phyloP scores from a whole-genome alignment of 2,329 filamentous ascomycete genomes.

The Kalmusia sp. region DNA sequence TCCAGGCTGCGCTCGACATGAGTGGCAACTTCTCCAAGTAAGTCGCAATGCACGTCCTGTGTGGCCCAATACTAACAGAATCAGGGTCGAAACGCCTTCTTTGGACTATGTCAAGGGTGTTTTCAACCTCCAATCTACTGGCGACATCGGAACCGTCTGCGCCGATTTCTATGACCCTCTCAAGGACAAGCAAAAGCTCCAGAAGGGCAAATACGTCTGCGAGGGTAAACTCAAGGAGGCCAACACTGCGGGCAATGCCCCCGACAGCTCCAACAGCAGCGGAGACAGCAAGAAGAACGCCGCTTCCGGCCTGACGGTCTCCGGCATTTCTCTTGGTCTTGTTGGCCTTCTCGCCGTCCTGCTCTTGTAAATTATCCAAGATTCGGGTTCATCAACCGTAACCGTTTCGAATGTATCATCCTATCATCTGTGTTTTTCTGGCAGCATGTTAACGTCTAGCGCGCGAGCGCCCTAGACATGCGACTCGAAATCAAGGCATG shows the following conservation, averaged over 20 bases:
- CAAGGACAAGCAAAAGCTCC: slow-evolving; percentile 50
- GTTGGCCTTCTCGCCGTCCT: slow-evolving; percentile 57
- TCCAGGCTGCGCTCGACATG: slow-evolving; percentile 83
- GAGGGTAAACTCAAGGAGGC: slow-evolving; percentile 46
- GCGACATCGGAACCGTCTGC: slow-evolving; percentile 51
- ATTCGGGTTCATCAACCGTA: slow-evolving; percentile 49
- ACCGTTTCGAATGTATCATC: slow-evolving; percentile 24
- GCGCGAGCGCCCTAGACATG: slow-evolving; percentile 28
- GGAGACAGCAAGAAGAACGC: slow-evolving; percentile 38
- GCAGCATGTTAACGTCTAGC: slow-evolving; percentile 39
- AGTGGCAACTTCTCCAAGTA: slow-evolving; percentile 84
- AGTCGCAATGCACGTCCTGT: slow-evolving; percentile 48
- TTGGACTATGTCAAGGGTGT: slow-evolving; percentile 56
- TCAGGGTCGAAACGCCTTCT: slow-evolving; percentile 72
- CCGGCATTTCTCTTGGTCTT: slow-evolving; percentile 51
- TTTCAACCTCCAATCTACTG: slow-evolving; percentile 58
- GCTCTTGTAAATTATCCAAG: slow-evolving; percentile 51
- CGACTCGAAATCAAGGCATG: slow-evolving; percentile 28
- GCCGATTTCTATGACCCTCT: slow-evolving; percentile 49
- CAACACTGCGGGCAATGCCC: slow-evolving; percentile 42
- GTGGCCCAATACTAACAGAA: slow-evolving; percentile 35
- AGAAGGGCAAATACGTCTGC: slow-evolving; percentile 52
- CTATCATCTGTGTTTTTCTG: slow-evolving; percentile 38
- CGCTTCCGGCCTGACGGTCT: slow-evolving; percentile 51
- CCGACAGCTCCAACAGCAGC: slow-evolving; percentile 31